Conservation (phyloP, 371 early-diverging fungal genomes). For the Globomyces sp. region DNA sequence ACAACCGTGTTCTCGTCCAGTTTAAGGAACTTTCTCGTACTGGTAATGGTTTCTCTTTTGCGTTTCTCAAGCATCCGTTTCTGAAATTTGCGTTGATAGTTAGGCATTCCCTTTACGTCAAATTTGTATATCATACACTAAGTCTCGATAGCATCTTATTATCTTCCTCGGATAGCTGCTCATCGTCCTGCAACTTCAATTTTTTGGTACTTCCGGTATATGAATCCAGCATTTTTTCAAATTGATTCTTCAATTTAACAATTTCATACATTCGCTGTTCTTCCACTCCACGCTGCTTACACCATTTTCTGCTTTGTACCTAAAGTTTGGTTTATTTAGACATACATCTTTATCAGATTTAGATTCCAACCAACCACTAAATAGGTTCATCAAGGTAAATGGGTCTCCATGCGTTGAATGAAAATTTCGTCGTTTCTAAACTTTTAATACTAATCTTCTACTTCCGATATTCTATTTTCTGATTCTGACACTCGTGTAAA, state of each 20-base stretch:
- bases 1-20: constrained; percentile 27
- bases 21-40: constrained; percentile 35
- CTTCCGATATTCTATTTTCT: constrained; percentile 26
- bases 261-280: constrained; percentile 72
- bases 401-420: constrained; percentile 65
- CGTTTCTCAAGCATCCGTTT: constrained; percentile 57
- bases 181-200: constrained; percentile 32
- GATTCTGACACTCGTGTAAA: constrained; percentile 36
- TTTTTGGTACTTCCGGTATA: constrained; percentile 1
- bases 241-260: constrained; percentile 36
- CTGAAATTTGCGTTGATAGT: constrained; percentile 28
- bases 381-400: constrained; percentile 62
- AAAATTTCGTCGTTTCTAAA: constrained; percentile 52
- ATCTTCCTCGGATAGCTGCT: constrained; percentile 10
- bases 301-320: constrained; percentile 58
- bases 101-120: neutral
- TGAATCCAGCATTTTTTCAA: constrained; percentile 35
- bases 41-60: constrained; percentile 36
- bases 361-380: constrained; percentile 61
- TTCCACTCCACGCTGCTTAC: constrained; percentile 60
- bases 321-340: too few relatives aligned
- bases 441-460: constrained; percentile 43
- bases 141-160: too few relatives aligned
- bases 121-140: too few relatives aligned
- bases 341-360: constrained; percentile 39